These are phyloP conservation scores for Trichocomaceae sp. DNA, from an alignment of 2,329 filamentous ascomycete species.

Conservation along the genomic window DNA sequence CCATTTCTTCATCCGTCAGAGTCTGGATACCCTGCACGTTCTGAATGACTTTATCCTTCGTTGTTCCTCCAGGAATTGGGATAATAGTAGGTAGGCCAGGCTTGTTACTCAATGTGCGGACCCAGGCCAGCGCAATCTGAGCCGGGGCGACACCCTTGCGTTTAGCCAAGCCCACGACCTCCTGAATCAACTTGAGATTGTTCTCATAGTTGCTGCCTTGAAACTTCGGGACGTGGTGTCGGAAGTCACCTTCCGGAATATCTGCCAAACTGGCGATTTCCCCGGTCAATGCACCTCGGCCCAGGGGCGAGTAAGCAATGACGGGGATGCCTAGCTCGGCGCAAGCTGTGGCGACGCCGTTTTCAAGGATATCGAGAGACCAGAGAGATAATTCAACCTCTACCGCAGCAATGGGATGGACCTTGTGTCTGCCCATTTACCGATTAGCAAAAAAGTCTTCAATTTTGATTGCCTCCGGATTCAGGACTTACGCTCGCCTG, in stretches of 20 bases:
- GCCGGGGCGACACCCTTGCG: conserved; percentile 39
- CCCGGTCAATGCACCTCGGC: conserved; percentile 51
- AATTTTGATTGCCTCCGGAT: not conserved
- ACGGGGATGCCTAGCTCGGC: conserved; percentile 53
- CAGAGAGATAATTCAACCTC: conserved; percentile 57
- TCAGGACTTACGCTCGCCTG: conserved; percentile 30
- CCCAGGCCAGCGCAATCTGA: conserved; percentile 48
- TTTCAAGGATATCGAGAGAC: conserved; percentile 51
- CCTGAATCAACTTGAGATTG: conserved; percentile 45
- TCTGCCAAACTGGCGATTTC: conserved; percentile 42
- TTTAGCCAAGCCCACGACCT: conserved; percentile 40
- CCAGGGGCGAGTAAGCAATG: conserved; percentile 55
- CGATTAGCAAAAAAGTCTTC: conserved; percentile 32
- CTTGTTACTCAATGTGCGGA: conserved; percentile 25
- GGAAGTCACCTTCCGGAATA: conserved; percentile 44
- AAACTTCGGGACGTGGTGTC: conserved; percentile 43
- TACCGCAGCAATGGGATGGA: conserved; percentile 52
- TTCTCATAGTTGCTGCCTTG: conserved; percentile 45
- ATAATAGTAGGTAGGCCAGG: conserved; percentile 37
- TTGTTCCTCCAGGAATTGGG: conserved; percentile 41
- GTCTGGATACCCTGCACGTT: conserved; percentile 33
- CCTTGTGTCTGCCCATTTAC: conserved; percentile 24
- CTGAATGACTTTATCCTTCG: conserved; percentile 33
- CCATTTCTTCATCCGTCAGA: conserved; percentile 35
- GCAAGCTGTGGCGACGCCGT: conserved; percentile 52